phyloP scores from a whole-genome alignment of 768 basidiomycete species.

The Tylopilus sp. region DNA sequence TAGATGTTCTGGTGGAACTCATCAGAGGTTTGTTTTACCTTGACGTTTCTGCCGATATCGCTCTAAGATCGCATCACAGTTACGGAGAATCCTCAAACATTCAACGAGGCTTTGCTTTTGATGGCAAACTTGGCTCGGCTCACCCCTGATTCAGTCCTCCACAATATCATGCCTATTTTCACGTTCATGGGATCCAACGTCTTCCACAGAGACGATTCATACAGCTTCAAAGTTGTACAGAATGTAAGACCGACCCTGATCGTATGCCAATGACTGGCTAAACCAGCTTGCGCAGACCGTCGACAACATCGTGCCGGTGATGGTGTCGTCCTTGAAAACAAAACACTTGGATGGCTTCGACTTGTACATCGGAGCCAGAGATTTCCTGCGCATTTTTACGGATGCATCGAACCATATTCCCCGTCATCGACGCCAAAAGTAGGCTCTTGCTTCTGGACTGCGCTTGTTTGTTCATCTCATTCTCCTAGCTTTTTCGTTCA shows the following conservation, averaged over 20 bases:
- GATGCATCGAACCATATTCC: slow-evolving; percentile 92
- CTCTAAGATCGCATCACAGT: slow-evolving; percentile 41
- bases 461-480: slow-evolving; percentile 4
- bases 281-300: slow-evolving; percentile 59
- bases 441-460: slow-evolving; percentile 20
- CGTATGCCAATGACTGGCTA: background rate
- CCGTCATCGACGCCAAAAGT: slow-evolving; percentile 89
- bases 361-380: slow-evolving; percentile 65
- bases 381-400: slow-evolving; percentile 88
- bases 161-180: slow-evolving; percentile 97
- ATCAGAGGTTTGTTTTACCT: slow-evolving; percentile 58
- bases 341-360: slow-evolving; percentile 51
- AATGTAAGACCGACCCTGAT: slow-evolving; percentile 51
- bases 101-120: slow-evolving; percentile 86
- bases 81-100: slow-evolving; percentile 89
- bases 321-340: slow-evolving; percentile 74
- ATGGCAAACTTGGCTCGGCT: slow-evolving; percentile 81
- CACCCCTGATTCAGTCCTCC: slow-evolving; percentile 86
- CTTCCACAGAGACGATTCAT: slow-evolving; percentile 93
- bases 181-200: slow-evolving; percentile 99
- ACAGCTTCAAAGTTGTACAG: slow-evolving; percentile 93
- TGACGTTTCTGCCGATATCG: background rate
- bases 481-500: slow-evolving; percentile 78
- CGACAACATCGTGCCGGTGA: slow-evolving; percentile 89
- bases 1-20: slow-evolving; percentile 85